phyloP scores from a whole-genome alignment of 23 red algal species.

The Gracilaria gracilis region DNA sequence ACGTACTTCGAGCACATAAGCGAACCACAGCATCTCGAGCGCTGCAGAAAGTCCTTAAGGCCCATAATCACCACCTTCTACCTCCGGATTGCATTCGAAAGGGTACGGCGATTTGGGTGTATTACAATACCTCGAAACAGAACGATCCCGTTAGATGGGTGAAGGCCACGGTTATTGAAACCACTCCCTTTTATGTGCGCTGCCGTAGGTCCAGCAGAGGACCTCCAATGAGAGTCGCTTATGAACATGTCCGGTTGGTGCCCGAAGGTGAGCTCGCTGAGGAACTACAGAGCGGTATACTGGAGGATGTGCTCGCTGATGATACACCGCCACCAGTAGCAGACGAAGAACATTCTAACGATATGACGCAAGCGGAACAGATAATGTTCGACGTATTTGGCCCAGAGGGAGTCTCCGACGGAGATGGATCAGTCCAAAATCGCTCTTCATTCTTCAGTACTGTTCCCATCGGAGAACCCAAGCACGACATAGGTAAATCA shows the following conservation, averaged over 20 bases:
- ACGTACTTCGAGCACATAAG: not conserved
- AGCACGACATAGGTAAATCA: constrained; percentile 20
- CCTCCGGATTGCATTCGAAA: not conserved
- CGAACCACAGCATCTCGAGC: constrained; percentile 19
- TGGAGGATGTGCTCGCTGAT: constrained; percentile 31
- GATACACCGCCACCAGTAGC: not conserved
- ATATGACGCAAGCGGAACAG: constrained; percentile 3
- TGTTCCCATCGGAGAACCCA: constrained; percentile 1
- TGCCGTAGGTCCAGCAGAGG: not conserved
- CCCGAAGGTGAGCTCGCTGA: not conserved
- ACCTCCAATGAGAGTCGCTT: constrained; percentile 31
- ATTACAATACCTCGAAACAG: constrained; percentile 33
- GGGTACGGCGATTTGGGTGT: constrained; percentile 5
- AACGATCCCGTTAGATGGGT: constrained; percentile 23
- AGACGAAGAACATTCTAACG: not conserved
- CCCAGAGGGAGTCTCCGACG: not conserved
- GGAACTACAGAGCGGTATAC: constrained; percentile 6
- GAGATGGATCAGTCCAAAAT: not conserved
- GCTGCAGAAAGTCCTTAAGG: not conserved
- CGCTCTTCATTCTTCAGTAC: constrained; percentile 29
- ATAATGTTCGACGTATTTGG: constrained; percentile 60
- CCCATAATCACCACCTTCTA: not conserved
- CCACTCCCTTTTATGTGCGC: constrained; percentile 33
- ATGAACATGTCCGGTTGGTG: constrained; percentile 22
- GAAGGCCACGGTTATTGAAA: constrained; percentile 14